These are phyloP conservation scores for Ilyonectria mors-panacis DNA, from an alignment of 2,329 filamentous ascomycete species.

Conservation along the genomic window DNA sequence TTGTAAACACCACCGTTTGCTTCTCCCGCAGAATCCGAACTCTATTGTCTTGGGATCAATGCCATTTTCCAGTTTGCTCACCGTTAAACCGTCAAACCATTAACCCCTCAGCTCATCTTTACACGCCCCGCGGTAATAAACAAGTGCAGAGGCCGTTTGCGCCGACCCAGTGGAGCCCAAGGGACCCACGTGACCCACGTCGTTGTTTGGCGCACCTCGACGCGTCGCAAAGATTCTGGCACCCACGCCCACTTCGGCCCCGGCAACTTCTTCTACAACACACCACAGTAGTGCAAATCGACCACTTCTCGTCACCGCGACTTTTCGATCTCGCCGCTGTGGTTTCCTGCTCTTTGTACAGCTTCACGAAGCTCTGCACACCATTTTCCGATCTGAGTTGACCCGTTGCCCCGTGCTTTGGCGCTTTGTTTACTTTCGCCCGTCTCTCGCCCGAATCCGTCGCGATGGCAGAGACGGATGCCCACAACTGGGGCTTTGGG, in stretches of 20 bases:
- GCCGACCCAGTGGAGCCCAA: not conserved
- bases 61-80: not conserved
- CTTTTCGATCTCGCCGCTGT: slow-evolving; percentile 20
- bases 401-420: slow-evolving; percentile 38
- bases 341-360: slow-evolving; percentile 18
- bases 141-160: slow-evolving; percentile 7
- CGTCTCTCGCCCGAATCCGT: slow-evolving; percentile 39
- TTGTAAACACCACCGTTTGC: not conserved
- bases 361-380: slow-evolving; percentile 30
- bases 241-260: slow-evolving; percentile 26
- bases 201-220: slow-evolving; percentile 28
- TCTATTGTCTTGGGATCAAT: not conserved
- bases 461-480: slow-evolving; percentile 42
- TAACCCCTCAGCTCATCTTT: not conserved
- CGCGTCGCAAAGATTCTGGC: slow-evolving; percentile 32
- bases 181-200: slow-evolving; percentile 27
- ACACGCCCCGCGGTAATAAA: not conserved
- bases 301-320: slow-evolving; percentile 30
- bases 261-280: slow-evolving; percentile 29
- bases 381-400: not conserved
- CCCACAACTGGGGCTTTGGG: slow-evolving; percentile 45
- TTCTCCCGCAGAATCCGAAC: not conserved
- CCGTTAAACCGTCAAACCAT: not conserved
- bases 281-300: slow-evolving; percentile 29
- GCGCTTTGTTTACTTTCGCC: slow-evolving; percentile 49